These are phyloP conservation scores for Aspergillus chevalieri DNA, from an alignment of 2,329 filamentous ascomycete species.

Conservation along the genomic window DNA sequence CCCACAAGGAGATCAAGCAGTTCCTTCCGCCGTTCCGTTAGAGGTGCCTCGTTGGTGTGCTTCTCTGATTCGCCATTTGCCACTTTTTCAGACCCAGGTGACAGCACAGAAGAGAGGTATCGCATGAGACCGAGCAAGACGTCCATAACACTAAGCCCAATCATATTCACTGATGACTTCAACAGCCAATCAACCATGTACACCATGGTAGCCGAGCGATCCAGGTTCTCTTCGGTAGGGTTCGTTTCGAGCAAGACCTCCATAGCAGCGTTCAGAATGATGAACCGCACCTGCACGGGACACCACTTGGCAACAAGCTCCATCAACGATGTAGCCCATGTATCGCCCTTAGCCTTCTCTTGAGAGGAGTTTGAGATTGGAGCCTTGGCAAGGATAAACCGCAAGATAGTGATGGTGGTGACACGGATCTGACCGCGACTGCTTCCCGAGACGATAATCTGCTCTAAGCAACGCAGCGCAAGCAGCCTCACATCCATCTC, in stretches of 20 bases:
- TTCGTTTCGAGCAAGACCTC: conserved; percentile 66
- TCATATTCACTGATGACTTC: conserved; percentile 83
- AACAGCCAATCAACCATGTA: conserved; percentile 76
- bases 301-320: conserved; percentile 77
- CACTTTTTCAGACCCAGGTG: conserved; percentile 42
- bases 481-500: conserved; percentile 82
- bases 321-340: conserved; percentile 79
- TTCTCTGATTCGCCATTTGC: conserved; percentile 18
- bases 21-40: conserved; percentile 53
- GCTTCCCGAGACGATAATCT: conserved; percentile 70
- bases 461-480: conserved; percentile 78
- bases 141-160: conserved; percentile 94
- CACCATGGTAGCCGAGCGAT: conserved; percentile 67
- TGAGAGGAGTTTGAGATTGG: conserved; percentile 45
- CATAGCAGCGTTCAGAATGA: conserved; percentile 76
- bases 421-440: conserved; percentile 75
- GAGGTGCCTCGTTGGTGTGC: conserved; percentile 5
- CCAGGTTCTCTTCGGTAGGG: conserved; percentile 63
- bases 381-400: conserved; percentile 59
- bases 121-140: conserved; percentile 78
- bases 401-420: conserved; percentile 67
- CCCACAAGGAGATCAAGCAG: conserved; percentile 66
- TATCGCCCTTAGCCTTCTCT: conserved; percentile 45
- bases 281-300: conserved; percentile 88
- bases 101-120: conserved; percentile 72